Base-by-base conservation (phyloP, 495 filamentous ascomycete species). In the Xylaria flabelliformis region DNA sequence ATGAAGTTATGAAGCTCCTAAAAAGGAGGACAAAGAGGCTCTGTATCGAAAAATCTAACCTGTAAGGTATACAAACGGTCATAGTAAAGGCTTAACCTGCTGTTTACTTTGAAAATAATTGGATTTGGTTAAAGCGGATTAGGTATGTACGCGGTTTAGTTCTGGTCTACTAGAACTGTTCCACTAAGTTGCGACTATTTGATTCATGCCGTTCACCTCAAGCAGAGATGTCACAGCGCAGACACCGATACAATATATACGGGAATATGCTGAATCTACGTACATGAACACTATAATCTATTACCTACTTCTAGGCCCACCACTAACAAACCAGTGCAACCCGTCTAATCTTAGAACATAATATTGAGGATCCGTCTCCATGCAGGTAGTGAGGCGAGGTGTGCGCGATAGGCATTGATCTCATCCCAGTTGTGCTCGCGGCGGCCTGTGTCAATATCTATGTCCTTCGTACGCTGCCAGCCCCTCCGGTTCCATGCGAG, bases 361-460 rank as follows among this genome's bases (percentile, higher is more conserved):
- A 73, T 62, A 64, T 87, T 74, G 13, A 81, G 64, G 5, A 83
- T n/a, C 2, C 87, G 77, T 76, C 80, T 85, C 86, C 86, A 90
- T 0, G 79, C 76, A 7, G 89, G 88, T 82, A 83, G 82, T 0
- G 80, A 67, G 32, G 85, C 86, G 17, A 87, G 42, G 64, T 80
- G 36, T 4, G 71, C 80, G 36, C 82, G 82, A 50, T 83, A 80
- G 39, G 76, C 83, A 70, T 89, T 83, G 78, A 89, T 87, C 46
- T 81, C 79, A 4, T 88, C 84, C 86, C 86, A 89, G 71, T 87
- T 82, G 26, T 89, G 73, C 78, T 88, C 86, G 21, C 90, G 83
- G 48, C 89, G 84, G 73, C 88, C 89, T 7, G 85, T 85, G 76
- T 91, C 89, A 65, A 92, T 82, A 72, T 92, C 90, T 67, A 92